A percentile compares a stretch with the other conserved stretches of the same genome.
These are phyloP conservation scores for Pythium dissimile DNA, from an alignment of 352 stramenopile genomes.

Conservation along the genomic window DNA sequence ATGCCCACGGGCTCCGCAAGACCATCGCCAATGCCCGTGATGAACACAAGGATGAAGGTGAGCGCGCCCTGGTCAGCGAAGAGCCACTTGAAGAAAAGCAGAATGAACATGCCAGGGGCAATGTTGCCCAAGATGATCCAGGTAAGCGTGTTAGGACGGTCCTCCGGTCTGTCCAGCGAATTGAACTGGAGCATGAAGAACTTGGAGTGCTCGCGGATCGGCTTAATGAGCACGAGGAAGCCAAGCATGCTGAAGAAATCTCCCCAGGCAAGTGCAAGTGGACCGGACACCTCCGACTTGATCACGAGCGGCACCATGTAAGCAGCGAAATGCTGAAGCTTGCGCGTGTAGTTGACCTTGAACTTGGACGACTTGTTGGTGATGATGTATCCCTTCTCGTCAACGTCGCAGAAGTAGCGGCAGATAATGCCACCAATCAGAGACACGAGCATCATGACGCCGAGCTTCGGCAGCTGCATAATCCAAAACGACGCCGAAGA, in stretches of 20 bases:
- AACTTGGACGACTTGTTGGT: slow-evolving; percentile 71
- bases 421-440: slow-evolving; percentile 74
- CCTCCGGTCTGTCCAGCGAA: slow-evolving; percentile 78
- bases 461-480: slow-evolving; percentile 47
- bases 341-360: slow-evolving; percentile 88
- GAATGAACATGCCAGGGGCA: slow-evolving; percentile 61
- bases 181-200: slow-evolving; percentile 90
- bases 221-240: slow-evolving; percentile 83
- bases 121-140: slow-evolving; percentile 54
- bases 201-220: slow-evolving; percentile 69
- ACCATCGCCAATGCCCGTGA: slow-evolving; percentile 72
- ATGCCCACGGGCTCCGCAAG: slow-evolving; percentile 76
- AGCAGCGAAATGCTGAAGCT: slow-evolving; percentile 72
- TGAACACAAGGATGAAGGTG: slow-evolving; percentile 57
- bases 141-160: slow-evolving; percentile 47
- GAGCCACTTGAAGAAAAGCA: slow-evolving; percentile 87
- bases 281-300: slow-evolving; percentile 51
- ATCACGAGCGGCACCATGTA: slow-evolving; percentile 81
- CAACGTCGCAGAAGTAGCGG: slow-evolving; percentile 79
- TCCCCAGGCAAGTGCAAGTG: slow-evolving; percentile 69
- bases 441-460: slow-evolving; percentile 61
- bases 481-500: slow-evolving; percentile 24
- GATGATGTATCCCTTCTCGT: slow-evolving; percentile 83
- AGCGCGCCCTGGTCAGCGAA: slow-evolving; percentile 39
- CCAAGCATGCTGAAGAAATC: slow-evolving; percentile 81